These are phyloP conservation scores for Crassisporium funariophilum DNA, from an alignment of 768 basidiomycete genomes.

Conservation along the genomic window DNA sequence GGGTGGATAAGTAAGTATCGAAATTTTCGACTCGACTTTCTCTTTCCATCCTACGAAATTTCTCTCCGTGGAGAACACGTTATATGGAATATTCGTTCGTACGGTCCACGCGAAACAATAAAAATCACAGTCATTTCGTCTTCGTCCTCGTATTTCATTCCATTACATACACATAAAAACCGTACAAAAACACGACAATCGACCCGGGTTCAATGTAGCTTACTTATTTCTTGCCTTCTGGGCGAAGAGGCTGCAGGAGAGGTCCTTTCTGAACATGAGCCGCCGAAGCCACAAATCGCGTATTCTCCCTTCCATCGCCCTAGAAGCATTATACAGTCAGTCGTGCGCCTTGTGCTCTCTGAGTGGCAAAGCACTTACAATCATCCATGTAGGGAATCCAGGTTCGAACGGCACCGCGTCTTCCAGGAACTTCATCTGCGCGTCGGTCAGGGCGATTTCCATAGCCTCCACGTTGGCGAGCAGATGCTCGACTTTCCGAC, in stretches of 20 bases:
- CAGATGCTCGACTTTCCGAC: constrained; percentile 55
- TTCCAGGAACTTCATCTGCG: constrained; percentile 50
- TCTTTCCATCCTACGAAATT: no score
- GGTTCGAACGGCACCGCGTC: constrained; percentile 41
- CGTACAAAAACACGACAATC: no score
- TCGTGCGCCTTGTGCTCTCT: not conserved
- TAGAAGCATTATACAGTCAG: not conserved
- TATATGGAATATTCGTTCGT: no score
- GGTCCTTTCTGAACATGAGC: not conserved
- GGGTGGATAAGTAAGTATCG: no score
- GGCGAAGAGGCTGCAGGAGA: not conserved
- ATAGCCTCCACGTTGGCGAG: constrained; percentile 52
- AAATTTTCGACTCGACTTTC: no score
- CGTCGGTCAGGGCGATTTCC: constrained; percentile 43
- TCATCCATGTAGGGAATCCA: constrained; percentile 44
- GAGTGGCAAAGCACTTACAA: constrained; percentile 26
- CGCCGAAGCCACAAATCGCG: not conserved
- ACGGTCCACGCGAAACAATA: no score
- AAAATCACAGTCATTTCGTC: no score
- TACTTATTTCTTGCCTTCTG: no score
- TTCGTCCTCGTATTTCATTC: no score
- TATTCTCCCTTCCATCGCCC: not conserved
- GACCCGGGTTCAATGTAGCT: no score
- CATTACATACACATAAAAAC: no score
- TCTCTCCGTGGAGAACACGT: no score